Evolutionary conservation across 2,329 filamentous ascomycete species (phyloP), one percentile per base, ranked within the genome.

Genomic region (Harringtonia aguacate): DNA sequence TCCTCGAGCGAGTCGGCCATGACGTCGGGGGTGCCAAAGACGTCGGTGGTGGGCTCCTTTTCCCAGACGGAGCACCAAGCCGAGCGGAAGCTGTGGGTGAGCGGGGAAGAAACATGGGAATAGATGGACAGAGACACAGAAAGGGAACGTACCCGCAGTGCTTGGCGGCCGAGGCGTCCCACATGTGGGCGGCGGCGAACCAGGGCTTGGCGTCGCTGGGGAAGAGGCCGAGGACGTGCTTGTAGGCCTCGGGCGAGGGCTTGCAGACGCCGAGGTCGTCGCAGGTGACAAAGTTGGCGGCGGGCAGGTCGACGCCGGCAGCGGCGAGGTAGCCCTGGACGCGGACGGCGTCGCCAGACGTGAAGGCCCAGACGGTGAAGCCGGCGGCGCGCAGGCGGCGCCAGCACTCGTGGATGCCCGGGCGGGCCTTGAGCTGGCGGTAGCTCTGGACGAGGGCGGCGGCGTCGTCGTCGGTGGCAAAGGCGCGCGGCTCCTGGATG

Each of bases 111-210:
- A 4, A 29, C 8, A 29, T 8, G 12, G 17, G 14, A 35, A 1
- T 9, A n/a, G n/a, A 35, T 7, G 15, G 14, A 35, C 7, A 35
- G 17, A 31, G 2, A n/a, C 3, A 34, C 45, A 20, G 21, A 33
- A 17, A 39, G 28, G 22, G n/a, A 18, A 53, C 52, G 40, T 45
- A 56, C 45, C 68, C 70, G n/a, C 61, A 62, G 46, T 61, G 64
- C 31, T 57, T 60, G 3, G 72, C 71, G 3, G 72, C 69, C 27
- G 61, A 61, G 4, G 72, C 71, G 57, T 77, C 72, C 72, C 72
- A 75, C 63, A 71, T 68, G 57, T 76, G 72, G n/a, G 70, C 72
- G 2, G 72, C 72, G 1, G 69, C 72, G 55, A 74, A 75, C 71
- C 70, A 75, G 3, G 49, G 44, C 42, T 42, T 42, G 21, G 8